Evolutionary conservation across 192 early-diverging fungal genomes (phyloP).

Genomic region (Powellomyces hirtus): DNA sequence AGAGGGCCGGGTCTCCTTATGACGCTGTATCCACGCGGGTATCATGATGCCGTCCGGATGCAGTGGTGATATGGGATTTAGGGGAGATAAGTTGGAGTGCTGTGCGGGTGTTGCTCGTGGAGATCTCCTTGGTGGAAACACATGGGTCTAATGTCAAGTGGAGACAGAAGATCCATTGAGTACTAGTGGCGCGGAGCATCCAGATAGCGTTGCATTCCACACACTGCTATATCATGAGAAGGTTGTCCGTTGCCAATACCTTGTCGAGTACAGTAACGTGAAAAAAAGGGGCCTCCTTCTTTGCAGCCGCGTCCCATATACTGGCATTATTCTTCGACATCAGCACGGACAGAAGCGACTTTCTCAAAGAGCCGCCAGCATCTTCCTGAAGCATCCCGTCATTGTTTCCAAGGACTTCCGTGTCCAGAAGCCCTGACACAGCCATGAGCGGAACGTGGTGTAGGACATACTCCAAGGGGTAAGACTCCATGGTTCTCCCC

Average conservation of each 20-base stretch:
- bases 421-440: conserved; percentile 33
- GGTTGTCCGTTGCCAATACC: too few species aligned
- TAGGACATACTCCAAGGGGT: conserved; percentile 42
- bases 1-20: conserved; percentile 60
- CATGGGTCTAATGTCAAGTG: conserved; percentile 27
- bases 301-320: conserved; percentile 34
- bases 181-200: too few species aligned
- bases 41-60: conserved; percentile 84
- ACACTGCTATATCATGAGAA: too few species aligned
- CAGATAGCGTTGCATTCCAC: too few species aligned
- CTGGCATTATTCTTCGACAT: conserved; percentile 39
- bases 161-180: too few species aligned
- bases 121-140: conserved; percentile 23
- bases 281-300: conserved; percentile 29
- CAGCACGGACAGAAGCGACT: conserved; percentile 25
- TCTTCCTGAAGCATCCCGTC: not conserved
- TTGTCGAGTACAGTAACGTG: conserved; percentile 35
- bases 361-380: not conserved
- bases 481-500: conserved; percentile 33
- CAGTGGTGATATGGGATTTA: conserved; percentile 63
- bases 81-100: conserved; percentile 68
- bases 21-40: conserved; percentile 65
- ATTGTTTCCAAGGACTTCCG: not conserved
- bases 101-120: not conserved
- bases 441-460: conserved; percentile 51